Base-by-base conservation (phyloP, 805 yeast species). In the Aciculoconidium aculeatum region DNA sequence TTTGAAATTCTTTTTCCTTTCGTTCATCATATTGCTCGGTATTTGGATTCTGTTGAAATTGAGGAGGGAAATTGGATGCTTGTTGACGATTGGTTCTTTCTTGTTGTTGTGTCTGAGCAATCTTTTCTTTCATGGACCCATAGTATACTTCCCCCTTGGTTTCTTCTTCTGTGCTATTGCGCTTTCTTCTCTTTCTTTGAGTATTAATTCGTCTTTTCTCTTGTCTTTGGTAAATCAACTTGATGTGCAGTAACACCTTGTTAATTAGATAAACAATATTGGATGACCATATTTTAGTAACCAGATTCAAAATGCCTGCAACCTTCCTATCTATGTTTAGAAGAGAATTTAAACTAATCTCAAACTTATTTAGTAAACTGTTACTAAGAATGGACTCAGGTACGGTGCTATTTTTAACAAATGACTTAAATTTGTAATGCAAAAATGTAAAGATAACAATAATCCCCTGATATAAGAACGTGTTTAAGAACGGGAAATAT, bases 401-500 rank as follows among this genome's bases (percentile, higher is more conserved):
- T n/a, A n/a, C n/a, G n/a, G n/a, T 11, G 47, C 47, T 37, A 50
- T 46, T 45, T 13, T 42, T 45, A 11, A 57, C 37, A 27, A 66
- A 47, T n/a, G 53, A 56, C 11, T 51, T 51, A 30, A 51, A 61
- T 14, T 65, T 65, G 30, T 64, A 49, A 41, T 68, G 72, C 40
- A 72, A 47, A 37, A 70, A 45, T 1, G 74, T 69, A 49, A 63
- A 71, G 13, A 65, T 56, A 13, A 70, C 74, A 31, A 72, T 66
- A 28, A 71, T 53, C 2, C 75, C 72, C 41, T 71, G 77, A 44
- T 70, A 69, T 7, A 69, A 49, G 30, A 68, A 70, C 3, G 71
- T 58, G 39, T 66, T 67, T 30, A 68, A 58, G 34, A 68, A 68
- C 11, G 75, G 77, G 36, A 60, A 67, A 23, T 48, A 53, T 21